Evolutionary conservation across 2,329 filamentous ascomycete genomes (phyloP).

Genomic region (Verticillium klebahnii): DNA sequence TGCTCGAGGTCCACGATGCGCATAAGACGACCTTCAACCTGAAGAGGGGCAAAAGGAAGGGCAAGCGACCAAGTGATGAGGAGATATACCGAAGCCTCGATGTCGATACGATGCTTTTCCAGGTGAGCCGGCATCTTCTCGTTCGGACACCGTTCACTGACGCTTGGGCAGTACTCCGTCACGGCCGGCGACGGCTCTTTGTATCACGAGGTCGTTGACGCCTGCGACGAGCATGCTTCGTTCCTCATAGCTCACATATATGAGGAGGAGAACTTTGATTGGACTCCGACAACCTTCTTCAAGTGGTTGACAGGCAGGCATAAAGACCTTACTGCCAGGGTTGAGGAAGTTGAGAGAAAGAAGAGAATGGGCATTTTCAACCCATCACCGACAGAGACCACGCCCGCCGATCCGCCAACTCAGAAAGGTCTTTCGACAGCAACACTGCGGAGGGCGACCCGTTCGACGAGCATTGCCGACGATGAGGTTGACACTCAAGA

Average conservation of each 20-base stretch:
- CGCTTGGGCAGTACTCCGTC: conserved; percentile 40
- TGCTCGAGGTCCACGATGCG: conserved; percentile 49
- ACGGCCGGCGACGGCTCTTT: conserved; percentile 47
- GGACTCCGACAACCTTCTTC: conserved; percentile 42
- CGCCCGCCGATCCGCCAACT: conserved; percentile 4
- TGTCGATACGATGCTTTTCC: conserved; percentile 22
- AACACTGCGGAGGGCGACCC: neutral
- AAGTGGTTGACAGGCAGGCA: conserved; percentile 40
- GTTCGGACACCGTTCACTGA: conserved; percentile 1
- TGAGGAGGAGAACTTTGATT: conserved; percentile 30
- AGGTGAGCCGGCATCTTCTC: conserved; percentile 17
- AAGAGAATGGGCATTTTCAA: neutral
- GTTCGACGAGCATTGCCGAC: neutral
- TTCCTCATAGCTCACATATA: conserved; percentile 50
- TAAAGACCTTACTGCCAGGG: conserved; percentile 12
- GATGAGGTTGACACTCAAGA: conserved; percentile 4
- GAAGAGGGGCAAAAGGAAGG: conserved; percentile 24
- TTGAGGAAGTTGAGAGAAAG: conserved; percentile 3
- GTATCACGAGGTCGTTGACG: conserved; percentile 40
- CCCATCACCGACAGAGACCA: neutral
- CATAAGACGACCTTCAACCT: conserved; percentile 21
- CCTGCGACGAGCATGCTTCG: conserved; percentile 42
- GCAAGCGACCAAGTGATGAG: conserved; percentile 21
- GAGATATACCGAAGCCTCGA: conserved; percentile 15
- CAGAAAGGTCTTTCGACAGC: conserved; percentile 8